phyloP scores from a whole-genome alignment of 2,329 filamentous ascomycete species.

The Penicillium brasilianum region DNA sequence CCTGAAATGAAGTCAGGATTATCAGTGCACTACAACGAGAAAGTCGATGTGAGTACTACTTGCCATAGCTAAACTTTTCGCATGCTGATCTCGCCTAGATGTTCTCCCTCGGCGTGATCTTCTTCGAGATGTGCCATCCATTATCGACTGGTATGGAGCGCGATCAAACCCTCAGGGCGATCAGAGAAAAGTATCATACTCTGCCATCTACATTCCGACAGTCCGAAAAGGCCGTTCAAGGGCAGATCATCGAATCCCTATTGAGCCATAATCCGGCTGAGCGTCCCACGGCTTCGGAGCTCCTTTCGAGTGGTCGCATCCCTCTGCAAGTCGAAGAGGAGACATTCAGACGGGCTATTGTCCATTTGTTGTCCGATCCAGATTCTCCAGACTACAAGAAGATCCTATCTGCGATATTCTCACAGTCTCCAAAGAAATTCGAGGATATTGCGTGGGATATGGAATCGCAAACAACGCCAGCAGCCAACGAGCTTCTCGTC shows the following conservation, averaged over 20 bases:
- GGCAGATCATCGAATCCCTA: slow-evolving; percentile 77
- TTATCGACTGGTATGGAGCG: slow-evolving; percentile 68
- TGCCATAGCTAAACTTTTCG: neutral
- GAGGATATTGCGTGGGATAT: slow-evolving; percentile 83
- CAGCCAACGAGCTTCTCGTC: slow-evolving; percentile 63
- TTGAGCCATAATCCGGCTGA: slow-evolving; percentile 82
- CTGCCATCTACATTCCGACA: slow-evolving; percentile 75
- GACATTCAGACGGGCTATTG: slow-evolving; percentile 80
- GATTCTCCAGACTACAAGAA: slow-evolving; percentile 88
- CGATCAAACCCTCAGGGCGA: slow-evolving; percentile 67
- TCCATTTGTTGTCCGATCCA: slow-evolving; percentile 74
- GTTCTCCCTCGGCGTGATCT: slow-evolving; percentile 96
- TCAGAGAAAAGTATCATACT: slow-evolving; percentile 69
- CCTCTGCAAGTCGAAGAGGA: slow-evolving; percentile 93
- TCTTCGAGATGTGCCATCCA: slow-evolving; percentile 91
- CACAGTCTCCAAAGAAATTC: slow-evolving; percentile 73
- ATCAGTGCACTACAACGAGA: slow-evolving; percentile 81
- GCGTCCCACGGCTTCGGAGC: slow-evolving; percentile 78
- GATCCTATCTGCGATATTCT: slow-evolving; percentile 84
- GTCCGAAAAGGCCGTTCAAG: slow-evolving; percentile 71
- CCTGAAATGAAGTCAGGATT: slow-evolving; percentile 83
- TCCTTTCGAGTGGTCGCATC: slow-evolving; percentile 83
- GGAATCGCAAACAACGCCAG: slow-evolving; percentile 59
- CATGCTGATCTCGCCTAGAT: slow-evolving; percentile 58
- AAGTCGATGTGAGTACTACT: slow-evolving; percentile 77